Conservation (phyloP, 2,329 filamentous ascomycete species). For the Sarocladium oryzae region DNA sequence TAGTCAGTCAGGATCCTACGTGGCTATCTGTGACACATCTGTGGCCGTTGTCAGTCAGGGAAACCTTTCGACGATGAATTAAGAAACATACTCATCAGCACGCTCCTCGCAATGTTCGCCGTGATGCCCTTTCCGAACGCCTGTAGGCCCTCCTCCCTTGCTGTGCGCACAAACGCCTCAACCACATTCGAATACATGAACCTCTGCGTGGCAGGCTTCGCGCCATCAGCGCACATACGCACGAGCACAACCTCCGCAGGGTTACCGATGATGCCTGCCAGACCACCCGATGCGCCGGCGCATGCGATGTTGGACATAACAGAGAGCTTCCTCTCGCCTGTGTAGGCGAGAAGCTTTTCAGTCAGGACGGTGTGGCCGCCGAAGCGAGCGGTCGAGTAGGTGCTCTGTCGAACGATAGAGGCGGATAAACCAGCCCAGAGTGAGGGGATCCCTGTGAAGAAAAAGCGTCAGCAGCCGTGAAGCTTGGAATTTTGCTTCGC, state of each 20-base stretch:
- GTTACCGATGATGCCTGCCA: conserved; percentile 38
- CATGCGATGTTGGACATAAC: conserved; percentile 28
- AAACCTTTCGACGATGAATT: not conserved
- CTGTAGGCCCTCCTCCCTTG: conserved; percentile 30
- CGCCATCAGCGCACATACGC: conserved; percentile 39
- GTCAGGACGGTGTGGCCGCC: conserved; percentile 33
- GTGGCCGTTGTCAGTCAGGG: not conserved
- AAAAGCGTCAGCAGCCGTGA: not conserved
- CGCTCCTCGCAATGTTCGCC: conserved; percentile 34
- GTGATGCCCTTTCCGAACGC: conserved; percentile 32
- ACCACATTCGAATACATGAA: conserved; percentile 33
- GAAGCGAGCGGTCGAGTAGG: conserved; percentile 38
- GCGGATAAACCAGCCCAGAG: conserved; percentile 37
- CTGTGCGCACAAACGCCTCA: conserved; percentile 25
- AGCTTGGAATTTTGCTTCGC: not conserved
- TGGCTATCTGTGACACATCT: conserved; percentile 39
- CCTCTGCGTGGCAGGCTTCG: conserved; percentile 27
- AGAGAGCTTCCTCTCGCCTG: conserved; percentile 24
- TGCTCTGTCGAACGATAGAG: conserved; percentile 36
- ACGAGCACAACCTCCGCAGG: conserved; percentile 38
- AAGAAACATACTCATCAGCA: conserved; percentile 34
- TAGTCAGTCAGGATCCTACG: conserved; percentile 21
- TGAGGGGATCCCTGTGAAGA: conserved; percentile 32
- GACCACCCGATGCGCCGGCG: conserved; percentile 32
- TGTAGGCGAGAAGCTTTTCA: conserved; percentile 19